These are phyloP conservation scores for Leptomonas pyrrhocoris DNA, from an alignment of 208 protist genomes.

Conservation along the genomic window DNA sequence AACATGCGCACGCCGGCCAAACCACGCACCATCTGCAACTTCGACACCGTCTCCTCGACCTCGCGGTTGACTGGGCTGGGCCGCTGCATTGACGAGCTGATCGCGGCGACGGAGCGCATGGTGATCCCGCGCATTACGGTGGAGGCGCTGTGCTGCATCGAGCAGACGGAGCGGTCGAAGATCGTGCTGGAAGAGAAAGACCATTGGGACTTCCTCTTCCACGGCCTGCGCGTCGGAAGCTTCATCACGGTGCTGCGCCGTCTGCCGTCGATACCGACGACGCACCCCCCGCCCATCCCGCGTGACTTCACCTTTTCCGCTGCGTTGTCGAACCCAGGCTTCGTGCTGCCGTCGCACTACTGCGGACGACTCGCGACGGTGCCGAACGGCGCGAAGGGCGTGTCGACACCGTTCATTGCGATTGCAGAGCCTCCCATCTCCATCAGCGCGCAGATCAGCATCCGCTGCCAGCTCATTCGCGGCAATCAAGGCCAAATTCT, in stretches of 20 bases:
- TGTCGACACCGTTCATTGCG: constrained; percentile 83
- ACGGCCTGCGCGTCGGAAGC: constrained; percentile 64
- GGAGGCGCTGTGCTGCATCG: constrained; percentile 64
- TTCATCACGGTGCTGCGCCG: constrained; percentile 60
- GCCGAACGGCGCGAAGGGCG: constrained; percentile 57
- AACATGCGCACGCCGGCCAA: constrained; percentile 78
- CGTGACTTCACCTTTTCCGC: constrained; percentile 77
- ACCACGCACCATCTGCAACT: constrained; percentile 59
- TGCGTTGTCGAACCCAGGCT: constrained; percentile 72
- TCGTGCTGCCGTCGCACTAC: constrained; percentile 69
- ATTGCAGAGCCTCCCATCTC: constrained; percentile 85
- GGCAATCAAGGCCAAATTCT: constrained; percentile 87
- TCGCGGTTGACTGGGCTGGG: constrained; percentile 58
- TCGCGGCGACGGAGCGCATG: constrained; percentile 56
- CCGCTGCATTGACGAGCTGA: constrained; percentile 72
- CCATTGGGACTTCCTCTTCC: constrained; percentile 84
- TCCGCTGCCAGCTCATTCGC: constrained; percentile 86
- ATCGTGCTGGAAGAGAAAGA: constrained; percentile 80
- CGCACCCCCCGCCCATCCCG: constrained; percentile 44
- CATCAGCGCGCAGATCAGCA: constrained; percentile 48
- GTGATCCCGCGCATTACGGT: constrained; percentile 75
- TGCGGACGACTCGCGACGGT: constrained; percentile 83
- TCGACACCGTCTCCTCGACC: constrained; percentile 45
- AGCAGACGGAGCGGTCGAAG: constrained; percentile 58
- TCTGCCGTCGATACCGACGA: constrained; percentile 30